These are phyloP conservation scores for Achlya hypogyna DNA, from an alignment of 352 stramenopile genomes.

Conservation along the genomic window DNA sequence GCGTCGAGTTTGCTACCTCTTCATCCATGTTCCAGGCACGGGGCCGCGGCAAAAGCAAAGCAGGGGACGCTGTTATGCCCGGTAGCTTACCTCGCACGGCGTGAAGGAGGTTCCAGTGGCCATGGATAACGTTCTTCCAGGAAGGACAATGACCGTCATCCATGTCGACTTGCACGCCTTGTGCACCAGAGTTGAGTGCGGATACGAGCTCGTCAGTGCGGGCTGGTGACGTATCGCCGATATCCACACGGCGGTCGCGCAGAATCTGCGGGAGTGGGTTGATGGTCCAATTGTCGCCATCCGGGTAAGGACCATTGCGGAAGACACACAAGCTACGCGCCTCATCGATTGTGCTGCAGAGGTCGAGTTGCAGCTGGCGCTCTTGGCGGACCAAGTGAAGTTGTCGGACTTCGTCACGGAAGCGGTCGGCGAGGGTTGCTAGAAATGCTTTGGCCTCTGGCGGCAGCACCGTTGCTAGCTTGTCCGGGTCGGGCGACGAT, in stretches of 20 bases:
- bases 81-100: not conserved
- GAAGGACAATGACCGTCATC: conserved; percentile 12
- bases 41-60: not conserved
- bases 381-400: not conserved
- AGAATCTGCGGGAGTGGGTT: conserved; percentile 3
- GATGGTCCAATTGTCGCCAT: conserved; percentile 8
- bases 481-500: not conserved
- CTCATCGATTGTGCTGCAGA: not conserved
- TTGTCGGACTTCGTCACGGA: not conserved
- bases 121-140: conserved; percentile 4
- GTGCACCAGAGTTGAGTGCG: conserved; percentile 11
- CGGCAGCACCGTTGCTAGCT: not conserved
- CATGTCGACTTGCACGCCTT: conserved; percentile 16
- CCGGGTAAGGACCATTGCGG: not conserved
- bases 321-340: not conserved
- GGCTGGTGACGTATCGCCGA: conserved; percentile 8
- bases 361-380: conserved; percentile 7
- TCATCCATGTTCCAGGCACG: conserved; percentile 18
- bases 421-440: not conserved
- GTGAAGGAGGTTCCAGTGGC: not conserved
- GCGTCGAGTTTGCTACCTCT: not conserved
- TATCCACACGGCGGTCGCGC: conserved; percentile 6
- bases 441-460: not conserved
- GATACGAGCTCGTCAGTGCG: not conserved
- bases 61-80: not conserved